Conservation (phyloP, 345 rosid species). For the Murraya koenigii region DNA sequence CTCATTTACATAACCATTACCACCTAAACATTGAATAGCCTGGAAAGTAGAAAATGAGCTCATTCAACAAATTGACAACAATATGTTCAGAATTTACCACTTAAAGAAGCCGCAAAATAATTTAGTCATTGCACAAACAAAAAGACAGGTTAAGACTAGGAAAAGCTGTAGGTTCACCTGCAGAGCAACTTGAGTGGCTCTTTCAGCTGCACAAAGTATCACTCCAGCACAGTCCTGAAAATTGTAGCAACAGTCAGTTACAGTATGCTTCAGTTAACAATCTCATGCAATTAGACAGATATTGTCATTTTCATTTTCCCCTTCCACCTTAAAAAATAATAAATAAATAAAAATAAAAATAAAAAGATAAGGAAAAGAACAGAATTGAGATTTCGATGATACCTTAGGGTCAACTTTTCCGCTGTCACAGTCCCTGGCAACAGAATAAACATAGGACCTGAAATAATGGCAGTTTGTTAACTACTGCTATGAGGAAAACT, state of each 20-base stretch:
- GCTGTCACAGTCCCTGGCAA: conserved; percentile 76
- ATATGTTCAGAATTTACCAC: not conserved
- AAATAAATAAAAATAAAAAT: not conserved
- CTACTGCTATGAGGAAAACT: not conserved
- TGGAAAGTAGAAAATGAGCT: conserved; percentile 29
- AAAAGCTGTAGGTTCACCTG: conserved; percentile 51
- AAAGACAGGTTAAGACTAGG: not conserved
- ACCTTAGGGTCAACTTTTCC: conserved; percentile 86
- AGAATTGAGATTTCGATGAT: not conserved
- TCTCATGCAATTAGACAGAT: not conserved
- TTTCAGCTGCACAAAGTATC: conserved; percentile 89
- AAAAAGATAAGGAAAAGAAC: not conserved
- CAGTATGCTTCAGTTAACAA: not conserved
- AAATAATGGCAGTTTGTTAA: conserved; percentile 17
- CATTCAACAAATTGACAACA: not conserved
- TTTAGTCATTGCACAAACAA: not conserved
- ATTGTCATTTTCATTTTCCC: not conserved
- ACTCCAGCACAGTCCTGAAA: conserved; percentile 93
- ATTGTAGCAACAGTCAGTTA: conserved; percentile 6
- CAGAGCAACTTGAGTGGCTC: conserved; percentile 94
- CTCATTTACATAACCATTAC: conserved; percentile 92
- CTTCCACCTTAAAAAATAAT: not conserved
- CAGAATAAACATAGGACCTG: conserved; percentile 88
- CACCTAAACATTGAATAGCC: conserved; percentile 98
- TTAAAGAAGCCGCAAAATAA: not conserved